Percentiles rank a stretch among this genome's conserved stretches.
Evolutionary conservation across 257 asterid species (phyloP).

Genomic region (Solanum pennellii): DNA sequence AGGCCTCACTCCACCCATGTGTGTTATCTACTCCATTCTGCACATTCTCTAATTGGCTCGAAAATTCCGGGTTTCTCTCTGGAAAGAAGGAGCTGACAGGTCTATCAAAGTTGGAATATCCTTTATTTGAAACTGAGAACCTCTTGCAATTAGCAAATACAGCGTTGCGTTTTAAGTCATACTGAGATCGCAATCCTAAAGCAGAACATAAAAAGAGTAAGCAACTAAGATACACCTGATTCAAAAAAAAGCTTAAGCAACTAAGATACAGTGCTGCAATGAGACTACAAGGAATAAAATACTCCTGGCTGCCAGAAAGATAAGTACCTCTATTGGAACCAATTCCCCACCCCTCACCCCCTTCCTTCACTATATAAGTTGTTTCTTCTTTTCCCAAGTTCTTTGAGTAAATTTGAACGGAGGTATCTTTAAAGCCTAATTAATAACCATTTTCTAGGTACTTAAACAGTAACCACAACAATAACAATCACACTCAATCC

Average conservation of each 20-base stretch:
- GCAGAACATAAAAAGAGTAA: conserved; percentile 16
- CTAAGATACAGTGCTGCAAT: not conserved
- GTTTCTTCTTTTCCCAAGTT: not conserved
- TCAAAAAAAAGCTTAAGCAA: not conserved
- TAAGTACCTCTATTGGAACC: not conserved
- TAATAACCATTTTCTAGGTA: not conserved
- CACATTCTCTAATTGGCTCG: not conserved
- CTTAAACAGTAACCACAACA: not conserved
- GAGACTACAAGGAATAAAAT: not conserved
- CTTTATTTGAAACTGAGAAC: conserved; percentile 26
- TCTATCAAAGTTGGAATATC: conserved; percentile 16
- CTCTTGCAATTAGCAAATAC: conserved; percentile 23
- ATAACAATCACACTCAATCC: not conserved
- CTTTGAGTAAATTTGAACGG: not conserved
- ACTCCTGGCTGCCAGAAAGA: not conserved
- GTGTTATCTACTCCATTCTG: not conserved
- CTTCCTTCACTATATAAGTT: not conserved
- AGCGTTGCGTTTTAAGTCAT: conserved; percentile 18
- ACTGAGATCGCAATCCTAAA: conserved; percentile 33
- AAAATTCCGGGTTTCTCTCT: not conserved
- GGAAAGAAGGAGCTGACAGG: not conserved
- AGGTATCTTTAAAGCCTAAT: not conserved
- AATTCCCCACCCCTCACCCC: not conserved
- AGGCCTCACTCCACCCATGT: conserved; percentile 15
- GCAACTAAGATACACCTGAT: not conserved